phyloP scores from a whole-genome alignment of 1,284 basidiomycete species.

The Pisolithus thermaeus region DNA sequence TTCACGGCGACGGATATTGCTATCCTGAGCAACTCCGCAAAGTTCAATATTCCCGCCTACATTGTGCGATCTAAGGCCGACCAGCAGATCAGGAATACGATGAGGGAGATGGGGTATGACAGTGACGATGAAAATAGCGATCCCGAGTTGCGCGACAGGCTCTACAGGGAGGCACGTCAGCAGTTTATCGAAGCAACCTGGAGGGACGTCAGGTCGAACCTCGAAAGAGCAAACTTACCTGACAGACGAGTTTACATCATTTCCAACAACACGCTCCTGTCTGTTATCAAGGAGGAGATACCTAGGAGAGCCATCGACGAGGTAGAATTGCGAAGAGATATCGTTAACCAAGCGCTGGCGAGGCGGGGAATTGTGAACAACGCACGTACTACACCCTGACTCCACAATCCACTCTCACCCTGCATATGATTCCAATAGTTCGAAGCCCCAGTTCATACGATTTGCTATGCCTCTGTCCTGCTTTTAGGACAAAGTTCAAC shows the following conservation, averaged over 20 bases:
- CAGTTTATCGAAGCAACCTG: conserved; percentile 24
- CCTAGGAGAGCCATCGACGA: conserved; percentile 28
- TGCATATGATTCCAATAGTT: no score
- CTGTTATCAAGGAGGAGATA: conserved; percentile 19
- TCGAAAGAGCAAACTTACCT: conserved; percentile 22
- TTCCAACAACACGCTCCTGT: conserved; percentile 17
- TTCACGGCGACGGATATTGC: conserved; percentile 28
- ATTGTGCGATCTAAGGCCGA: conserved; percentile 35
- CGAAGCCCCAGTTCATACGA: no score
- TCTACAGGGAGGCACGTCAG: conserved; percentile 18
- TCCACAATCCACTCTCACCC: no score
- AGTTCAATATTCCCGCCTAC: conserved; percentile 28
- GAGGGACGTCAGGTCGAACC: conserved; percentile 25
- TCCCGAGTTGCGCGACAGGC: conserved; percentile 8
- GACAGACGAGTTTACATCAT: conserved; percentile 29
- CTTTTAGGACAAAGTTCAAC: neutral
- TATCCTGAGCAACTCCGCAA: conserved; percentile 24
- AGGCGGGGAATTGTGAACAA: neutral
- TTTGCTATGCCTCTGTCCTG: no score
- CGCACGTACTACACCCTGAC: neutral
- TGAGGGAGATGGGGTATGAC: conserved; percentile 25
- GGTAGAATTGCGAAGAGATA: conserved; percentile 24
- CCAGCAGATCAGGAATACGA: conserved; percentile 27
- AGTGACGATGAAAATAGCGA: conserved; percentile 15
- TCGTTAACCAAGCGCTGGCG: conserved; percentile 1